phyloP scores from a whole-genome alignment of 2,329 filamentous ascomycete genomes.

The Chaetomium sp. region DNA sequence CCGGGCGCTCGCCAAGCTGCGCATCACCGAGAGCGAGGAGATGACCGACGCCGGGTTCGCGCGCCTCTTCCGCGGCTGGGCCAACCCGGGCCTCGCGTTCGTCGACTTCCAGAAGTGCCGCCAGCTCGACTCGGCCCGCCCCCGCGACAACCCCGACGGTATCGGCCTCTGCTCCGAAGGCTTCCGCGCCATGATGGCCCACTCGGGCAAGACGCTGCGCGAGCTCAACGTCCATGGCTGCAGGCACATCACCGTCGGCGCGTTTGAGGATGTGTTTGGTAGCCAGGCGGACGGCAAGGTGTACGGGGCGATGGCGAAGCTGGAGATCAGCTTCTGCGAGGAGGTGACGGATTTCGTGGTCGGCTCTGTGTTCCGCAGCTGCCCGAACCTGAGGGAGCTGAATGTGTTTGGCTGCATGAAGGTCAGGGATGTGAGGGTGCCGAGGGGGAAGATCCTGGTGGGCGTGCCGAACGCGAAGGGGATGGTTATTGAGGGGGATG shows the following conservation, averaged over 20 bases:
- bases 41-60: slow-evolving; percentile 76
- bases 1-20: slow-evolving; percentile 69
- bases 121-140: slow-evolving; percentile 70
- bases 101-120: slow-evolving; percentile 79
- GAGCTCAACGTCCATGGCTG: slow-evolving; percentile 80
- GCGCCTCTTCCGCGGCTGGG: slow-evolving; percentile 73
- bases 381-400: slow-evolving; percentile 61
- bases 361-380: slow-evolving; percentile 64
- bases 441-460: slow-evolving; percentile 57
- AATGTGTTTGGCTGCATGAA: slow-evolving; percentile 69
- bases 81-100: slow-evolving; percentile 68
- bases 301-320: slow-evolving; percentile 69
- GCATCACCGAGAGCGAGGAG: slow-evolving; percentile 74
- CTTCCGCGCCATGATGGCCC: slow-evolving; percentile 79
- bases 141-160: slow-evolving; percentile 64
- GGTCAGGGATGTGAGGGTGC: slow-evolving; percentile 56
- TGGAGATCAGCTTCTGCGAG: slow-evolving; percentile 79
- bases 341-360: slow-evolving; percentile 67
- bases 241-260: slow-evolving; percentile 72
- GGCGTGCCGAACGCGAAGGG: slow-evolving; percentile 61
- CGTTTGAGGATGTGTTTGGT: slow-evolving; percentile 75
- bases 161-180: slow-evolving; percentile 75
- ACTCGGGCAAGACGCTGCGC: slow-evolving; percentile 69
- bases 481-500: slow-evolving; percentile 59
- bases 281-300: slow-evolving; percentile 50